These are phyloP conservation scores for Spongiforma sp. DNA, from an alignment of 1,284 basidiomycete species.

Conservation along the genomic window DNA sequence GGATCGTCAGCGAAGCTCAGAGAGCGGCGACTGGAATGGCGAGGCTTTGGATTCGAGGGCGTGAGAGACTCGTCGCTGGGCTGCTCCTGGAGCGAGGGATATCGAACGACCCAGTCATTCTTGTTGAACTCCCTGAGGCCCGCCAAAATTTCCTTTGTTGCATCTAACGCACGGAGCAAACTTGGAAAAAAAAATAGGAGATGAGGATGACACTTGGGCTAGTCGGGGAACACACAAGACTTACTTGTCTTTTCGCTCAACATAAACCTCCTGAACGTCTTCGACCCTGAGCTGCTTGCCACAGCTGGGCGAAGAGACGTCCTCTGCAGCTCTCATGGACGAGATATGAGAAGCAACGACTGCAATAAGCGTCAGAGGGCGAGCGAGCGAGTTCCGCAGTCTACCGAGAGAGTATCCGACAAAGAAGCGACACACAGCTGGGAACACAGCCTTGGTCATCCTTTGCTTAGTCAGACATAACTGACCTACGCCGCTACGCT, in stretches of 20 bases:
- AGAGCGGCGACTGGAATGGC: constrained; percentile 61
- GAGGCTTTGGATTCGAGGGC: constrained; percentile 37
- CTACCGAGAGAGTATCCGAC: not conserved
- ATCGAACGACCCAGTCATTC: constrained; percentile 86
- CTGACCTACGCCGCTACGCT: not conserved
- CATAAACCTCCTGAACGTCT: constrained; percentile 75
- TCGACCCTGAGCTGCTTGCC: constrained; percentile 57
- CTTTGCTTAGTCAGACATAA: constrained; percentile 25
- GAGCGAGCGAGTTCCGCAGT: constrained; percentile 7
- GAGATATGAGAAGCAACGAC: constrained; percentile 13
- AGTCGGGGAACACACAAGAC: constrained; percentile 26
- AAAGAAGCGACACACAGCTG: not conserved
- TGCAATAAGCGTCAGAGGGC: constrained; percentile 7
- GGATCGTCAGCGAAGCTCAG: constrained; percentile 87
- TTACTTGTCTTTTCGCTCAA: constrained; percentile 74
- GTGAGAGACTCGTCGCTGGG: constrained; percentile 27
- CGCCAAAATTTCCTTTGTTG: constrained; percentile 70
- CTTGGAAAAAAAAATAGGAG: constrained; percentile 47
- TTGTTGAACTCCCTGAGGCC: constrained; percentile 86
- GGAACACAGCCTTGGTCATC: constrained; percentile 19
- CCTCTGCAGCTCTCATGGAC: constrained; percentile 23
- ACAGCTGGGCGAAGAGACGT: constrained; percentile 13
- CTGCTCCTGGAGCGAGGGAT: constrained; percentile 67
- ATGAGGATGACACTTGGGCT: constrained; percentile 5
- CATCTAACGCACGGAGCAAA: constrained; percentile 76